Percentiles rank a stretch among this genome's conserved stretches.
Conservation (phyloP, 371 early-diverging fungal genomes). For the Batrachochytrium dendrobatidis region DNA sequence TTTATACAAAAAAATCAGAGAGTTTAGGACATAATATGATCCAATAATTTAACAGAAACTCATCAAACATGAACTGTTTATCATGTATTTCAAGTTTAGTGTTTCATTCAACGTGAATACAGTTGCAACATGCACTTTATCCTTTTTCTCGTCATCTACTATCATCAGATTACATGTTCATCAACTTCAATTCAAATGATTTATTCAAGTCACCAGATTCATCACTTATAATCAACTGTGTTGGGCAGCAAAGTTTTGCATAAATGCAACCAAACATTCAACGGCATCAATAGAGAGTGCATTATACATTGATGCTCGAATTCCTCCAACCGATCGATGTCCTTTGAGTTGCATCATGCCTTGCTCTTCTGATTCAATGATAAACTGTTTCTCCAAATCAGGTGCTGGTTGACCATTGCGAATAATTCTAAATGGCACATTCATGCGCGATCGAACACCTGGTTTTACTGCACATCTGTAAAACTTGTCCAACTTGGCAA, state of each 20-base stretch:
- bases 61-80: too few species aligned
- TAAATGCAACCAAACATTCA: conserved; percentile 60
- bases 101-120: too few species aligned
- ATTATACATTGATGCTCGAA: conserved; percentile 90
- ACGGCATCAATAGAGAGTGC: conserved; percentile 82
- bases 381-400: conserved; percentile 72
- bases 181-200: too few species aligned
- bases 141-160: too few species aligned
- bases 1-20: too few species aligned
- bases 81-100: too few species aligned
- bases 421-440: conserved; percentile 77
- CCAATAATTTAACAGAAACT: too few species aligned
- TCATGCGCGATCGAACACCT: conserved; percentile 74
- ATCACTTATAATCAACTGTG: too few species aligned
- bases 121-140: too few species aligned
- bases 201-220: too few species aligned
- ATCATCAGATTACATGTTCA: too few species aligned
- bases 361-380: conserved; percentile 66
- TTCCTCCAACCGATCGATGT: conserved; percentile 85
- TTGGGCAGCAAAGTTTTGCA: conserved; percentile 58
- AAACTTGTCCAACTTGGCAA: conserved; percentile 54
- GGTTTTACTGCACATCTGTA: conserved; percentile 64
- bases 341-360: conserved; percentile 86
- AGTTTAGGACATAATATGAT: too few species aligned
- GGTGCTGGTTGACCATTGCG: conserved; percentile 31